Evolutionary conservation across 208 protist genomes (phyloP).

Genomic region (Leishmania major): DNA sequence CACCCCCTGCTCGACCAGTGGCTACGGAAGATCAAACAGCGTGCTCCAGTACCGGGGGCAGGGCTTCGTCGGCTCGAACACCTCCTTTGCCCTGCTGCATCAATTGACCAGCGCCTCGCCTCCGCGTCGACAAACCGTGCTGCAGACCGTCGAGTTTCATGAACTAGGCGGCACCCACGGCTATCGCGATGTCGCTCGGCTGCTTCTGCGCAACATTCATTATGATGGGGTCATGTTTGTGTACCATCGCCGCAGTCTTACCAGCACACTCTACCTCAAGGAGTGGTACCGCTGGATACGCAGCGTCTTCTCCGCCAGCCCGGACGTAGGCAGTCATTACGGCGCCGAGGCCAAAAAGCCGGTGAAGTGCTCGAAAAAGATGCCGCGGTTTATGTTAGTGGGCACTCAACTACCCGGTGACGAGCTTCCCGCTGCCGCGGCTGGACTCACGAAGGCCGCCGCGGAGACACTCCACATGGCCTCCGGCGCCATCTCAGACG

Average conservation of each 20-base stretch:
- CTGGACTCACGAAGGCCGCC: constrained; percentile 9
- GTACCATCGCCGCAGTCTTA: constrained; percentile 62
- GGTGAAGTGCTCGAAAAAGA: neutral
- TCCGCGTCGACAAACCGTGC: neutral
- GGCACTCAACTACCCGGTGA: constrained; percentile 40
- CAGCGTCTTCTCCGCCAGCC: constrained; percentile 19
- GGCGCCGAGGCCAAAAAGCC: constrained; percentile 1
- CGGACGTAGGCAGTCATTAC: neutral
- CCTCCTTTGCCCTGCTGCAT: neutral
- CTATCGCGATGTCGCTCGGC: constrained; percentile 45
- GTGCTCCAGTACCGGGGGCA: constrained; percentile 17
- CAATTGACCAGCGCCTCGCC: neutral
- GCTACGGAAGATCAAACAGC: neutral
- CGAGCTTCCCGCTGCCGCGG: constrained; percentile 10
- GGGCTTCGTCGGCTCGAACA: neutral
- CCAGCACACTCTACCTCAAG: constrained; percentile 55
- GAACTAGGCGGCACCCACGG: constrained; percentile 76
- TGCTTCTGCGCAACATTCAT: constrained; percentile 47
- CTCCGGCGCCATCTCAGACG: constrained; percentile 26
- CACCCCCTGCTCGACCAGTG: neutral
- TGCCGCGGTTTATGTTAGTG: constrained; percentile 46
- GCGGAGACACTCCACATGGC: constrained; percentile 16
- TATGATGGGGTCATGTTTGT: constrained; percentile 84
- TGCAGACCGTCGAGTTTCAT: constrained; percentile 68
- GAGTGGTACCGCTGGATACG: constrained; percentile 57